A percentile compares a stretch with the other conserved stretches of the same genome.
phyloP scores from a whole-genome alignment of 2,329 filamentous ascomycete species.

The Hypomyces rosellus region DNA sequence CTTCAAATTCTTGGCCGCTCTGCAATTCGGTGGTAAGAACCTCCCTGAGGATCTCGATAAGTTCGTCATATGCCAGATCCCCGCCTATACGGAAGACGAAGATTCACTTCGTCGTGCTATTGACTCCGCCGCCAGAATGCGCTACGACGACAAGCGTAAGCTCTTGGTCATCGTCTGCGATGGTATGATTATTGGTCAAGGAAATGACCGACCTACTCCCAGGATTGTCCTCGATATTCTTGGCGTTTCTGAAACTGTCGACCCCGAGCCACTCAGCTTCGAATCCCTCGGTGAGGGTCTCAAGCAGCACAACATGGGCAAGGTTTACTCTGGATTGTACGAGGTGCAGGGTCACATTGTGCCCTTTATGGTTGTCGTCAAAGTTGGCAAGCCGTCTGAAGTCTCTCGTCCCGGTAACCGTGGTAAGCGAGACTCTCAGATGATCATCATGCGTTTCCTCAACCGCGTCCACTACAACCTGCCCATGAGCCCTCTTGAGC shows the following conservation, averaged over 20 bases:
- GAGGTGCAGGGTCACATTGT: constrained; percentile 98
- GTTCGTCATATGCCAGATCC: constrained; percentile 96
- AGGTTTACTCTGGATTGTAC: constrained; percentile 95
- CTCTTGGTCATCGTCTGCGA: constrained; percentile 88
- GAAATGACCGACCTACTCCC: constrained; percentile 92
- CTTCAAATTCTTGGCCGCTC: constrained; percentile 94
- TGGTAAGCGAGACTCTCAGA: constrained; percentile 98
- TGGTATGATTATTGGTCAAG: constrained; percentile 98
- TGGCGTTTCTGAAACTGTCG: constrained; percentile 85
- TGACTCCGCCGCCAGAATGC: constrained; percentile 90
- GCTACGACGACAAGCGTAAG: constrained; percentile 97
- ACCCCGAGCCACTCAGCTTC: constrained; percentile 93
- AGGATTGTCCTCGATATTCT: constrained; percentile 96
- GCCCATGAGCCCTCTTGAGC: constrained; percentile 89
- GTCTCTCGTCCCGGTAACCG: constrained; percentile 92
- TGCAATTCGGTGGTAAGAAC: constrained; percentile 89
- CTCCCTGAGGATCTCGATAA: constrained; percentile 95
- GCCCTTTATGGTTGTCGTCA: constrained; percentile 93
- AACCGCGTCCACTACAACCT: constrained; percentile 98
- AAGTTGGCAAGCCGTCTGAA: constrained; percentile 96
- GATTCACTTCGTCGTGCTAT: constrained; percentile 95
- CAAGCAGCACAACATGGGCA: constrained; percentile 99
- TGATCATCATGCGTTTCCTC: constrained; percentile 97
- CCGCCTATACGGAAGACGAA: constrained; percentile 96
- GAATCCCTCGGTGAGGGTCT: constrained; percentile 91